Base-by-base conservation (phyloP, 441 rosid genomes). In the Melastoma candidum region DNA sequence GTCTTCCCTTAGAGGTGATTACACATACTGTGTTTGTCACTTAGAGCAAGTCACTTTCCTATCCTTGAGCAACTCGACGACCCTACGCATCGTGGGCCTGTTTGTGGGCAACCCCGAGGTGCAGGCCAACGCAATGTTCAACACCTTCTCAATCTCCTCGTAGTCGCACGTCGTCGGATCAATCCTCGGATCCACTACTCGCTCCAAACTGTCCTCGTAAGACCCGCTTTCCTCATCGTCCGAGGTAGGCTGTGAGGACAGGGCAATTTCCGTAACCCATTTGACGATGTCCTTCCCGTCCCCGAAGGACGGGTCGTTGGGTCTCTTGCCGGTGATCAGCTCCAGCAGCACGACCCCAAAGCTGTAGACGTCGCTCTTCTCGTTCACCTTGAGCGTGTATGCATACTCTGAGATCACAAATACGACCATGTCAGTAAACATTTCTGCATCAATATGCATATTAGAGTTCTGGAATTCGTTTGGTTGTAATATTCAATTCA, bases 301-400 rank as follows among this genome's bases (percentile, higher is more conserved):
- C 0, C 87, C 85, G 24, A 80, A 82, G 0, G 53, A 72, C 0
- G 74, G 41, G 29, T 87, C 84, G 0, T 75, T 78, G 0, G 93
- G 87, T 69, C 81, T 75, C 65, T 79, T 84, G 0, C 93, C 84
- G 0, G 74, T 80, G 2, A 84, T 68, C 56, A 84, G 4, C 48
- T 87, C 93, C 45, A 87, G 61, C 12, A 87, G 54, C 52, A 84
- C 68, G 0, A 84, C 77, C 0, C 92, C 90, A 0, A 74, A 81
- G 13, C 85, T 84, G 27, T 87, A 87, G 17, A 81, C 90, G 27
- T 87, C 93, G 12, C 90, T 84, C 68, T 87, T 87, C 65, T 84
- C 84, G 0, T 72, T 76, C 17, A 77, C 90, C 47, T 74, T 82
- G 1, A 68, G 25, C 0, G 90, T 75, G 69, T 82, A 87, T 0